Evolutionary conservation across 1,284 basidiomycete species (phyloP).

Genomic region (Cryptococcus sp.): DNA sequence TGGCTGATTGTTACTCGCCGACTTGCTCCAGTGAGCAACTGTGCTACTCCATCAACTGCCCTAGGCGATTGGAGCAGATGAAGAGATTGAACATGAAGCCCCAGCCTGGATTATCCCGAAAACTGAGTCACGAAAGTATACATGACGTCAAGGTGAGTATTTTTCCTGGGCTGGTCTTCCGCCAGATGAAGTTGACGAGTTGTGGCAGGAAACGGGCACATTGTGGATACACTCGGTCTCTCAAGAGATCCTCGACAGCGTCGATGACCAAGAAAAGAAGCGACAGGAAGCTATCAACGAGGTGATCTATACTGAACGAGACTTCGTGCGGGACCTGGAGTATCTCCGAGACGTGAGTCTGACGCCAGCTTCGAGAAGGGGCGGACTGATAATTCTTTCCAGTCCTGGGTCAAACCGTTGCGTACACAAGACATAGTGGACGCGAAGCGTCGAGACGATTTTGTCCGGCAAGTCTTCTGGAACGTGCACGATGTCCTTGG

Average conservation of each 20-base stretch:
- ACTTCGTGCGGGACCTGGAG: constrained; percentile 97
- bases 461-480: constrained; percentile 96
- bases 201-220: constrained; percentile 75
- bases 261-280: constrained; percentile 90
- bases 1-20: constrained; percentile 97
- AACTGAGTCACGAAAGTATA: constrained; percentile 76
- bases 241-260: constrained; percentile 87
- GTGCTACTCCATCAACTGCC: constrained; percentile 97
- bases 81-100: constrained; percentile 88
- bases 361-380: not conserved
- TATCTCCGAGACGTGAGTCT: constrained; percentile 86
- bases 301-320: constrained; percentile 96
- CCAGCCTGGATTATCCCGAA: constrained; percentile 74
- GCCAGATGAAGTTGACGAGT: too few relatives aligned
- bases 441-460: constrained; percentile 73
- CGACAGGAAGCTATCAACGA: constrained; percentile 99
- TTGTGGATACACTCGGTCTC: constrained; percentile 97
- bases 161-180: too few relatives aligned
- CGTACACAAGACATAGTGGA: constrained; percentile 74
- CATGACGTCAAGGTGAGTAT: constrained; percentile 71
- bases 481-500: constrained; percentile 92
- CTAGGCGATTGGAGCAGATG: constrained; percentile 90
- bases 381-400: constrained; percentile 6
- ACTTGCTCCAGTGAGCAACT: constrained; percentile 90
- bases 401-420: constrained; percentile 90